phyloP scores from a whole-genome alignment of 441 rosid species.

The Populus trichocarpa region DNA sequence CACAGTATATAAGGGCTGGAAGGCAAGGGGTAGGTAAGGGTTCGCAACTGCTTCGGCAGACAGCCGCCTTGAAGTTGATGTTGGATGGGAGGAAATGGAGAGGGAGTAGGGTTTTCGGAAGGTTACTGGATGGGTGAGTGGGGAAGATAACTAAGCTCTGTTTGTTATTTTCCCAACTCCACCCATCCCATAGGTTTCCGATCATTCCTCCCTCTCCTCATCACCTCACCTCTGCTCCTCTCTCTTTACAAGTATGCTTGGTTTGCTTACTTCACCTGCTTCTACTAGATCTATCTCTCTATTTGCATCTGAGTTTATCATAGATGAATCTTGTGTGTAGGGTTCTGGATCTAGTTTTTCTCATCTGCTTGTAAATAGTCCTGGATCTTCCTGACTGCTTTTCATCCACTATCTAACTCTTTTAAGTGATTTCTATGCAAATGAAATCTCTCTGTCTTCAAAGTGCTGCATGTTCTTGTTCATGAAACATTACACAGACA shows the following conservation, averaged over 20 bases:
- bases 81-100: too few species aligned
- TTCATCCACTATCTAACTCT: neutral
- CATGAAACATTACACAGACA: too few species aligned
- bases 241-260: neutral
- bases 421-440: neutral
- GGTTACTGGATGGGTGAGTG: slow-evolving; percentile 25
- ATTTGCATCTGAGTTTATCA: neutral
- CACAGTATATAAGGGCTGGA: neutral
- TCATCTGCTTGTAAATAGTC: neutral
- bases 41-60: neutral
- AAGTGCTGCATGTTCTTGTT: neutral
- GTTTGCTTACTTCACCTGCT: neutral
- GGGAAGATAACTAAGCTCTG: slow-evolving; percentile 15
- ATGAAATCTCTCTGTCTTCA: neutral
- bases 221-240: neutral
- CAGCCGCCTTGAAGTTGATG: neutral
- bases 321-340: neutral
- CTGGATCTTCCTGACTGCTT: neutral
- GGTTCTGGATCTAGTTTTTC: neutral
- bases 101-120: too few species aligned
- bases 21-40: neutral
- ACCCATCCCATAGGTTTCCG: slow-evolving; percentile 34
- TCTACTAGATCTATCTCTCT: neutral
- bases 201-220: slow-evolving; percentile 30
- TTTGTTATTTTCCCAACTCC: slow-evolving; percentile 24